phyloP scores from a whole-genome alignment of 139 green algal species.

The Desmodesmus armatus region DNA sequence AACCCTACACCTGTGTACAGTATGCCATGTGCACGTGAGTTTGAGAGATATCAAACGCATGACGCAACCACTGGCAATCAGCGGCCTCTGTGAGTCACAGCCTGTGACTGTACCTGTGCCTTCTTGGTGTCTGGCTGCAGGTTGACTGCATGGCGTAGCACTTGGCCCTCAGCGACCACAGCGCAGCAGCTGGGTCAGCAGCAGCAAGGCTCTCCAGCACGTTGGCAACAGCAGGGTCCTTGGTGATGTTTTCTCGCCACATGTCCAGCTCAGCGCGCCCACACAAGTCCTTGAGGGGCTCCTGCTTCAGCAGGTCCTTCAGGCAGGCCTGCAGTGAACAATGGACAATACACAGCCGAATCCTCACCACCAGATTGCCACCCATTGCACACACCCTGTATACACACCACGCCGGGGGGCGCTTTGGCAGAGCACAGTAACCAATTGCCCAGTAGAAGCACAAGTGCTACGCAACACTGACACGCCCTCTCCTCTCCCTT shows the following conservation, averaged over 20 bases:
- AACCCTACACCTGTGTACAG: too few species aligned
- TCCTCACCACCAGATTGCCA: not conserved
- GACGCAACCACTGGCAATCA: not conserved
- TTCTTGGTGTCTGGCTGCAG: too few species aligned
- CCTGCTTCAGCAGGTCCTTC: not conserved
- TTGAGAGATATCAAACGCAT: too few species aligned
- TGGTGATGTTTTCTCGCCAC: not conserved
- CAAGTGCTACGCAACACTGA: not conserved
- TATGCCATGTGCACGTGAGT: too few species aligned
- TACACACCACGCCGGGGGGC: not conserved
- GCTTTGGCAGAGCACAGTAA: not conserved
- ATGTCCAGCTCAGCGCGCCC: not conserved
- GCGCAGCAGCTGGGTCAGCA: slow-evolving; percentile 12
- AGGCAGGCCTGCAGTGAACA: not conserved
- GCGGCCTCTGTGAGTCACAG: not conserved
- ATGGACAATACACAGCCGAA: too few species aligned
- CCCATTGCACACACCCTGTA: not conserved
- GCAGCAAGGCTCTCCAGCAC: too few species aligned
- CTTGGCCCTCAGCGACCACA: not conserved
- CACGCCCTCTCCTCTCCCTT: not conserved
- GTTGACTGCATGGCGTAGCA: too few species aligned
- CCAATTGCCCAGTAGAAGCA: not conserved
- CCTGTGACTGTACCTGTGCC: not conserved
- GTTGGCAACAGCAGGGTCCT: not conserved
- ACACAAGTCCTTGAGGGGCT: not conserved